Base-by-base conservation (phyloP, 2,329 filamentous ascomycete species). In the Stagonosporopsis chrysanthemi region DNA sequence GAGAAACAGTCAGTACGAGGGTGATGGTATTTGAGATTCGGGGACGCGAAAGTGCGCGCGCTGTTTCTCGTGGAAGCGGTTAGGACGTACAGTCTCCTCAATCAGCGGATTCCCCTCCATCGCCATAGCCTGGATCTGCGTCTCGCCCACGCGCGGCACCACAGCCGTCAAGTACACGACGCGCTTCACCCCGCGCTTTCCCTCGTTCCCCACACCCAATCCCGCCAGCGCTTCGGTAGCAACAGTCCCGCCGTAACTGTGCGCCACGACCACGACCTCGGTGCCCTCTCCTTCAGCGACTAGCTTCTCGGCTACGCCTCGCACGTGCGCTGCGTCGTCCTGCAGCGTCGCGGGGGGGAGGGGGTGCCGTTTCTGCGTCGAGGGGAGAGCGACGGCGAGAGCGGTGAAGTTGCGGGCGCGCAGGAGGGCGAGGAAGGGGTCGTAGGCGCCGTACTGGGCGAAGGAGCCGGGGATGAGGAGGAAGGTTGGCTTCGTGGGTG, bases 261-360 rank as follows among this genome's bases (percentile, higher is more conserved):
- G 63, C 36, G 57, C 60, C 31, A 65, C 6, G 2, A 64, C 49
- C 1, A 77, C 60, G 4, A 77, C 64, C 22, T 77, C 70, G 35
- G 71, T 73, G 0, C 48, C 53, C 1, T 43, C 53, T 12, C 66
- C 72, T 41, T 72, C 55, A 2, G 65, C 64, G 14, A 68, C 51
- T 0, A 75, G 40, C 3, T 49, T 45, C 14, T 65, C 59, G 5
- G 63, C 63, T 0, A 56, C 64, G 7, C 49, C 46, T 3, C 59
- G 64, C 17, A 78, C 70, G 11, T 65, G 58, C 29, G 58, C 55
- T 0, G 70, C 74, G 49, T 77, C 75, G 36, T 69, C 68, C 2
- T 49, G 23, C 58, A 68, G 62, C 11, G 58, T 66, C 0, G 68
- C 63, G 0, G 64, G 64, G 8, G 48, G 38, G 4, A 53, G 59